Conservation (phyloP, 2,329 filamentous ascomycete genomes). For the Metarhizium rileyi region DNA sequence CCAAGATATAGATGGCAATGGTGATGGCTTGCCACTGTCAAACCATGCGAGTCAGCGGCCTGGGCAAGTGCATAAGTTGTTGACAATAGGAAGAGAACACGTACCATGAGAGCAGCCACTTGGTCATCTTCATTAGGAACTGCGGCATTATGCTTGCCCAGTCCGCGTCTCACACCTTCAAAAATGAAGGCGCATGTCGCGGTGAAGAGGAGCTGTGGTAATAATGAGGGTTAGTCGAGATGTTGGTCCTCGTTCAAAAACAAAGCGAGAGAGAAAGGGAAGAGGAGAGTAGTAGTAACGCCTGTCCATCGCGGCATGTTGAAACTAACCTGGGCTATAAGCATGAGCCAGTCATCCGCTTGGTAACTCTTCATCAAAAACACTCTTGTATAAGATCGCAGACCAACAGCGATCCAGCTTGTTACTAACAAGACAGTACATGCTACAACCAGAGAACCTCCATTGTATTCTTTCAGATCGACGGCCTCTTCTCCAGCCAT, state of each 20-base stretch:
- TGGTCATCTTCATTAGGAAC: constrained; percentile 28
- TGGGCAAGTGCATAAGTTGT: background rate
- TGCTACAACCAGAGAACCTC: constrained; percentile 25
- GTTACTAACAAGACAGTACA: constrained; percentile 27
- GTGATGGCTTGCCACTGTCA: constrained; percentile 40
- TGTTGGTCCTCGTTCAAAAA: too few relatives aligned
- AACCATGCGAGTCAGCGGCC: background rate
- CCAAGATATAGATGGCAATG: constrained; percentile 38
- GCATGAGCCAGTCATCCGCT: constrained; percentile 45
- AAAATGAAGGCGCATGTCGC: constrained; percentile 37
- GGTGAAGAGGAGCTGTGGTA: constrained; percentile 34
- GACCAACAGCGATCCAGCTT: constrained; percentile 31
- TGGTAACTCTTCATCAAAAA: constrained; percentile 35
- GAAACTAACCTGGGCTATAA: constrained; percentile 32
- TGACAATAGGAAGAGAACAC: background rate
- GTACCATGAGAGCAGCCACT: constrained; percentile 37
- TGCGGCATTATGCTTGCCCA: constrained; percentile 38
- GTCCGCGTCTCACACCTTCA: constrained; percentile 29
- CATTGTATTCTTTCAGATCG: constrained; percentile 30
- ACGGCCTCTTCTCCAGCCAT: constrained; percentile 21
- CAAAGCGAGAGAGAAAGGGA: too few relatives aligned
- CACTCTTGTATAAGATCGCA: constrained; percentile 34
- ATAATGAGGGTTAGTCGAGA: too few relatives aligned
- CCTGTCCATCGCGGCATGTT: background rate
- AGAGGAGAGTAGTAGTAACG: too few relatives aligned